Conservation (phyloP, 768 basidiomycete species). For the Kwoniella dendrophila region DNA sequence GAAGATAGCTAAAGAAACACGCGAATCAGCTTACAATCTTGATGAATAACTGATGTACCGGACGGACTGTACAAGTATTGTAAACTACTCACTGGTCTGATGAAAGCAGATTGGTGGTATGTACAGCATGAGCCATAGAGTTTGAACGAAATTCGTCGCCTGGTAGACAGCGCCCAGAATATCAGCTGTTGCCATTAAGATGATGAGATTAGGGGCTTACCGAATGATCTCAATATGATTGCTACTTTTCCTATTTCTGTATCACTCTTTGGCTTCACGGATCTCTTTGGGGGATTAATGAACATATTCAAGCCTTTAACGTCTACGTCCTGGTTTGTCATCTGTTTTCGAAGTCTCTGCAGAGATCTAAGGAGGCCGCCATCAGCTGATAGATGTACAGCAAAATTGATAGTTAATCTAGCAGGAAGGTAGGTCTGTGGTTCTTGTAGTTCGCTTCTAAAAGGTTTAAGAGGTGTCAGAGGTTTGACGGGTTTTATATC, state of each 20-base stretch:
- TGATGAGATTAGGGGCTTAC: not conserved
- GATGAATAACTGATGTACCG: not conserved
- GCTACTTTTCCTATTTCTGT: not conserved
- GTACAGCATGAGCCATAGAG: conserved; percentile 28
- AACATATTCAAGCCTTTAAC: conserved; percentile 15
- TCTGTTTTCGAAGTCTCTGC: not conserved
- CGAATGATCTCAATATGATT: not conserved
- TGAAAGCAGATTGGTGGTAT: conserved; percentile 23
- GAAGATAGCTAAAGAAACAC: not conserved
- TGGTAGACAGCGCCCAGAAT: no score
- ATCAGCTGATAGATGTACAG: conserved; percentile 12
- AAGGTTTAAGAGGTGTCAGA: not conserved
- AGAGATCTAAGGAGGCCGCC: conserved; percentile 6
- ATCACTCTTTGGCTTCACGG: not conserved
- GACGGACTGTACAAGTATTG: not conserved
- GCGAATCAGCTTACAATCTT: not conserved
- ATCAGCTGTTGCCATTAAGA: no score
- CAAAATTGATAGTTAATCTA: conserved; percentile 4
- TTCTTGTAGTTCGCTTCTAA: not conserved
- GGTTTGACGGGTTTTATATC: not conserved
- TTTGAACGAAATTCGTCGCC: conserved; percentile 12
- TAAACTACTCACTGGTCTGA: conserved; percentile 17
- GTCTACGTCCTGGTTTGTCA: not conserved
- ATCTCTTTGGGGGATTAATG: conserved; percentile 10
- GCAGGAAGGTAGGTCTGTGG: not conserved